Percentiles rank a stretch among this genome's conserved stretches.
Evolutionary conservation across 192 early-diverging fungal genomes (phyloP).

Genomic region (Phlyctochytrium bullatum): DNA sequence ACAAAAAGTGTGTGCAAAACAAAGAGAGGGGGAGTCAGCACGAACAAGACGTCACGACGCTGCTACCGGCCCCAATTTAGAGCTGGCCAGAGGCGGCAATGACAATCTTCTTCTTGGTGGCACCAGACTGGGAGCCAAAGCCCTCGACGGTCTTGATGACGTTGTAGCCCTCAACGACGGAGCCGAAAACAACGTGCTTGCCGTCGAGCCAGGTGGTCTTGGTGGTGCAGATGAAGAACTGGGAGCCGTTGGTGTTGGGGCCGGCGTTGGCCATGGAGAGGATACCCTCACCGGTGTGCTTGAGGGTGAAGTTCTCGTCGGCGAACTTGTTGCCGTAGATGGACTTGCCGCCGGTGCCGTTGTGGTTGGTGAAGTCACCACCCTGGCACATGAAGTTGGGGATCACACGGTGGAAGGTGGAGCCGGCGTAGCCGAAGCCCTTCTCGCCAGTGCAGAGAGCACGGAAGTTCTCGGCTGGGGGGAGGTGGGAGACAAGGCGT

Average conservation of each 20-base stretch:
- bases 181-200: conserved; percentile 51
- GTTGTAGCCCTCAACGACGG: conserved; percentile 45
- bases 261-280: conserved; percentile 56
- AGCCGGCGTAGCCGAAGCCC: conserved; percentile 75
- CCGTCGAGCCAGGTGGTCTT: conserved; percentile 74
- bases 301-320: conserved; percentile 85
- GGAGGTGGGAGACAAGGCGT: conserved; percentile 45
- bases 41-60: conserved; percentile 1
- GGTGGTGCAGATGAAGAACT: conserved; percentile 85
- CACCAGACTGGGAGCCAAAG: conserved; percentile 17
- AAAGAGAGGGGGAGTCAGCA: not conserved
- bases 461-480: conserved; percentile 88
- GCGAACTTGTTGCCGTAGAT: conserved; percentile 78
- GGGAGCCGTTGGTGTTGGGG: conserved; percentile 42
- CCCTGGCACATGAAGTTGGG: conserved; percentile 62
- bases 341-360: conserved; percentile 86
- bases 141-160: conserved; percentile 64
- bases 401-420: conserved; percentile 86
- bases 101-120: conserved; percentile 23
- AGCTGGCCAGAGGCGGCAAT: conserved; percentile 14
- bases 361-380: conserved; percentile 66
- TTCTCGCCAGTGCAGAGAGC: conserved; percentile 62
- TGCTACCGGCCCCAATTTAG: no score
- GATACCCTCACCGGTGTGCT: conserved; percentile 48
- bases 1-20: no score